phyloP scores from a whole-genome alignment of 257 asterid genomes.

The Petunia axillaris region DNA sequence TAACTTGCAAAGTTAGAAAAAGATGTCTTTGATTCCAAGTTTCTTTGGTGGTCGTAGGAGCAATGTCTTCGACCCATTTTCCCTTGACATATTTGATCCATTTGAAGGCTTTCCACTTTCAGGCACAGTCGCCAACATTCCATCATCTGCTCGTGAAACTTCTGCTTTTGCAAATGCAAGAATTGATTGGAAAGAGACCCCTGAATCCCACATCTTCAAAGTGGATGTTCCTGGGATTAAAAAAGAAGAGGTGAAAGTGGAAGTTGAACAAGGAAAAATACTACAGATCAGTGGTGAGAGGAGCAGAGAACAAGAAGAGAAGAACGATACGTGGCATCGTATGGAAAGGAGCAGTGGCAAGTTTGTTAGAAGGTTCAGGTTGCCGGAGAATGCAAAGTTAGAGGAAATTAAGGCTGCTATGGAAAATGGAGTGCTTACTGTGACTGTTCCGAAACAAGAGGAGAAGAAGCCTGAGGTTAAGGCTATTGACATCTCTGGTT shows the following conservation, averaged over 20 bases:
- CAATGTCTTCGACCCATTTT: neutral
- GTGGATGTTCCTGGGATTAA: constrained; percentile 5
- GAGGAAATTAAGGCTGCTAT: neutral
- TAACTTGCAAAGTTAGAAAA: neutral
- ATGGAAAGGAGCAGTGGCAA: constrained; percentile 22
- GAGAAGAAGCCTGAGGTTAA: constrained; percentile 4
- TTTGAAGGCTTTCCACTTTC: neutral
- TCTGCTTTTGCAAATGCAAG: neutral
- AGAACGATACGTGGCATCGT: constrained; percentile 1
- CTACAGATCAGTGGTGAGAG: constrained; percentile 13
- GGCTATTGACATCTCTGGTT: neutral
- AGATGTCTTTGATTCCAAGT: neutral
- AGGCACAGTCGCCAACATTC: neutral
- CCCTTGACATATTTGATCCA: neutral
- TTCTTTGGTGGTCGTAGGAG: constrained; percentile 10
- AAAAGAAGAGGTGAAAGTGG: constrained; percentile 18
- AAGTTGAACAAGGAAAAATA: neutral
- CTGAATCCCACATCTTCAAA: neutral
- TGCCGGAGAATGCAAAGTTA: constrained; percentile 10
- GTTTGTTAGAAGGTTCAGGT: neutral
- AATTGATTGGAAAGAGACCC: constrained; percentile 19
- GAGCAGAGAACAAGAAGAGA: constrained; percentile 14
- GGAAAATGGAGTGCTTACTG: constrained; percentile 22
- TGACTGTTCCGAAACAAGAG: neutral
- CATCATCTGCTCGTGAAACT: neutral